Evolutionary conservation across 352 stramenopile genomes (phyloP).

Genomic region (Phytophthora melonis): DNA sequence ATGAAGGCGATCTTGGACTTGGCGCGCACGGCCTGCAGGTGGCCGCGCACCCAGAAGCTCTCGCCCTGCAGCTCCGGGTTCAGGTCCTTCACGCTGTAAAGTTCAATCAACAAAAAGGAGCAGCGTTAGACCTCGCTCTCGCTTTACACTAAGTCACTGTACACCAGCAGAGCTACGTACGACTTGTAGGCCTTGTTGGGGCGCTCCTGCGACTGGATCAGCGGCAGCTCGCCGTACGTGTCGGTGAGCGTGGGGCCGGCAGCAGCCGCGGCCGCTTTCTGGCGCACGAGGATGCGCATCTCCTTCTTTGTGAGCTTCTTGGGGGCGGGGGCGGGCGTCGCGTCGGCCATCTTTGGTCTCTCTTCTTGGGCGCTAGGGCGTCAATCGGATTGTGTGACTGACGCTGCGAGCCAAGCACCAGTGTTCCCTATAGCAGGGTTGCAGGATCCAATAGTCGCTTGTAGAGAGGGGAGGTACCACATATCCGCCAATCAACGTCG

Average conservation of each 20-base stretch:
- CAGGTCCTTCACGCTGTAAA: conserved; percentile 54
- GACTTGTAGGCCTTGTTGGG: conserved; percentile 66
- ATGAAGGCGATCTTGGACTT: conserved; percentile 97
- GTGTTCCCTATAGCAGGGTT: conserved; percentile 15
- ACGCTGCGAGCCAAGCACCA: conserved; percentile 32
- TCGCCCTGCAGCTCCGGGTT: conserved; percentile 86
- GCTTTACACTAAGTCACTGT: too few relatives aligned
- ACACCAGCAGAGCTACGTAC: conserved; percentile 46
- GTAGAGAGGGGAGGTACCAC: conserved; percentile 17
- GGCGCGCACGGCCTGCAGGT: conserved; percentile 95
- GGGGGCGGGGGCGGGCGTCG: conserved; percentile 44
- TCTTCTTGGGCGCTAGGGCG: conserved; percentile 21
- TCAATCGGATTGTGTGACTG: conserved; percentile 39
- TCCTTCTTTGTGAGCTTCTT: conserved; percentile 93
- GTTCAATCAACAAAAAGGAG: background rate
- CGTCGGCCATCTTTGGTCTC: conserved; percentile 58
- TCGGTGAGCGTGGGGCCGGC: conserved; percentile 80
- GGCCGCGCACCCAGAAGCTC: conserved; percentile 95
- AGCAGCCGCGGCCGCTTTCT: conserved; percentile 77
- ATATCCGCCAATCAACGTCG: conserved; percentile 33
- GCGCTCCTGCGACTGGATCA: conserved; percentile 92
- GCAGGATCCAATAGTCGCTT: conserved; percentile 9
- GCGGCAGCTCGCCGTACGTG: conserved; percentile 88
- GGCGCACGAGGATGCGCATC: conserved; percentile 88
- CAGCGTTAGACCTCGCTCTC: background rate